Evolutionary conservation across 192 early-diverging fungal genomes (phyloP).

Genomic region (Coemansia sp.): DNA sequence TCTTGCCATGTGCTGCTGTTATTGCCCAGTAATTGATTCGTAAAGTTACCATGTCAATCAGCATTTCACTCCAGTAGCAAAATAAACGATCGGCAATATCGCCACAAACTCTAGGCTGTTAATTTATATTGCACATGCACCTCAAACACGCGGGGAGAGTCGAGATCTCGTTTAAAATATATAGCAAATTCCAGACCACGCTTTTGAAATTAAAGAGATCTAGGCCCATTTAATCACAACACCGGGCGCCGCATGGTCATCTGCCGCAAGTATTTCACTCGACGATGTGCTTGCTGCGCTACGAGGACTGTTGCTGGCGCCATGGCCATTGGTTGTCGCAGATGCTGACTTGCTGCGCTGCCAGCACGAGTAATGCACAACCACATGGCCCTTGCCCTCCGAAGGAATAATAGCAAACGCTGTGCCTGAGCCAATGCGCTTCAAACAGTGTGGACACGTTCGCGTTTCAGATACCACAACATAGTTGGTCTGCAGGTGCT

Average conservation of each 20-base stretch:
- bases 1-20: not conserved
- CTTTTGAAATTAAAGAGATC: not conserved
- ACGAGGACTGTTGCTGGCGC: not conserved
- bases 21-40: not conserved
- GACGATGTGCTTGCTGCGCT: not conserved
- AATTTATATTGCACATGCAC: not conserved
- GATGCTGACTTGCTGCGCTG: slow-evolving; percentile 35
- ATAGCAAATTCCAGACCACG: not conserved
- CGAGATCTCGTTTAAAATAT: not conserved
- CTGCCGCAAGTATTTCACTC: not conserved
- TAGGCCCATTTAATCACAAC: slow-evolving; percentile 31
- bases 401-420: slow-evolving; percentile 48
- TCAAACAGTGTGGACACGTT: slow-evolving; percentile 52
- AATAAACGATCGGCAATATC: not conserved
- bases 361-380: slow-evolving; percentile 57
- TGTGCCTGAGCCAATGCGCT: slow-evolving; percentile 54
- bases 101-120: not conserved
- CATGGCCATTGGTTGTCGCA: not conserved
- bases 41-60: not conserved
- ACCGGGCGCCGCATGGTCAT: not conserved
- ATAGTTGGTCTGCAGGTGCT: slow-evolving; percentile 21
- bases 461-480: slow-evolving; percentile 44
- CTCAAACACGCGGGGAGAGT: not conserved
- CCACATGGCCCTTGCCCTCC: slow-evolving; percentile 14
- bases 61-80: not conserved